phyloP scores from a whole-genome alignment of 495 filamentous ascomycete species.

The Platismatia glauca region DNA sequence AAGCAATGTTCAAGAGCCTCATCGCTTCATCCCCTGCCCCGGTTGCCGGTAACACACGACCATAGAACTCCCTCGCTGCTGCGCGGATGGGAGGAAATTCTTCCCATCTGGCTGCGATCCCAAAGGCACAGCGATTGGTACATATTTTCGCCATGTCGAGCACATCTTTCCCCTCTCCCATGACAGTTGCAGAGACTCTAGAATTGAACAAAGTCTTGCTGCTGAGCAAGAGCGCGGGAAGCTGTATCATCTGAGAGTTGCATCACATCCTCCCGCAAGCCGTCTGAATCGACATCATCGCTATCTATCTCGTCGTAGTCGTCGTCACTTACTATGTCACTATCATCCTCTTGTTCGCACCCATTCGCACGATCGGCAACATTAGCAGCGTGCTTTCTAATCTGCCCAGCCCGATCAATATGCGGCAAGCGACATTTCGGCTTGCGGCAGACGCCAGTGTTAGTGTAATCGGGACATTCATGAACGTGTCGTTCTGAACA shows the following conservation, averaged over 20 bases:
- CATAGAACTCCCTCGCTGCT: background rate
- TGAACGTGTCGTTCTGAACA: constrained; percentile 78
- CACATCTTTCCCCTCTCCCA: background rate
- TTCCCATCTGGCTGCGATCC: background rate
- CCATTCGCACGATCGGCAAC: constrained; percentile 25
- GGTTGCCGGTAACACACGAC: background rate
- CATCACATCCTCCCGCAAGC: constrained; percentile 59
- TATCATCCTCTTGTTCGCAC: constrained; percentile 49
- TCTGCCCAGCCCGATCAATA: constrained; percentile 71
- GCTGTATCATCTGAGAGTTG: constrained; percentile 39
- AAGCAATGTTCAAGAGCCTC: background rate
- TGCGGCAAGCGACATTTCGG: constrained; percentile 80
- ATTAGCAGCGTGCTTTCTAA: constrained; percentile 49
- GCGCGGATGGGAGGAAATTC: background rate
- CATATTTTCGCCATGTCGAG: background rate
- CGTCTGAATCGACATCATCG: constrained; percentile 85
- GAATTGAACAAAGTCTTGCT: constrained; percentile 62
- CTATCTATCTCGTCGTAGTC: constrained; percentile 64
- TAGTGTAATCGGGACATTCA: constrained; percentile 94
- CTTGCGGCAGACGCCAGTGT: constrained; percentile 73
- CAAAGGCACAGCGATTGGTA: background rate
- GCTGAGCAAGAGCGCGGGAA: constrained; percentile 48
- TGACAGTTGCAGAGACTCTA: constrained; percentile 22
- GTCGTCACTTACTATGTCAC: constrained; percentile 78
- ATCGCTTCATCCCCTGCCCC: background rate